A percentile compares a stretch with the other conserved stretches of the same genome.
phyloP scores from a whole-genome alignment of 805 yeast genomes.

The Starmerella asiatica region DNA sequence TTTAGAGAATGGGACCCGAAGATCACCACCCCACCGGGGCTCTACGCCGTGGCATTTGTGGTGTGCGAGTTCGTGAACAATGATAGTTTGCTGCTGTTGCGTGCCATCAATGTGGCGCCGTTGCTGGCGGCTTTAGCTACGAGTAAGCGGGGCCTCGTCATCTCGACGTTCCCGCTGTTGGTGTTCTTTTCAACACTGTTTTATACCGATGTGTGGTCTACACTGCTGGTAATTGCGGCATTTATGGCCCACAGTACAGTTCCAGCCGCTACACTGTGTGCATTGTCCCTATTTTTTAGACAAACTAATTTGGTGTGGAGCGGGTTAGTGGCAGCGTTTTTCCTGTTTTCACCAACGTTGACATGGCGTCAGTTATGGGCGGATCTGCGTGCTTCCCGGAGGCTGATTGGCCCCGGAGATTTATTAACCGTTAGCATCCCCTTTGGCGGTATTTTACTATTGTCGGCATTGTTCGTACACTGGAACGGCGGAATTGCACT shows the following conservation, averaged over 20 bases:
- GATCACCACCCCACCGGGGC: slow-evolving; percentile 94
- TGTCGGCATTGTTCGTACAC: slow-evolving; percentile 46
- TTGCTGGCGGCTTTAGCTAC: slow-evolving; percentile 6
- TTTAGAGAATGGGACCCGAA: slow-evolving; percentile 70
- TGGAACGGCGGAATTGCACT: slow-evolving; percentile 74
- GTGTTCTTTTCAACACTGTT: slow-evolving; percentile 61
- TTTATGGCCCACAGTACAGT: slow-evolving; percentile 23
- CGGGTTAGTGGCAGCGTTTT: slow-evolving; percentile 34
- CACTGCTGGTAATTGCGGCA: slow-evolving; percentile 49
- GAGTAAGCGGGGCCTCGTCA: slow-evolving; percentile 19
- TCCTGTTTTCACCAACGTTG: not conserved
- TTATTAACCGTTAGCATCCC: slow-evolving; percentile 2
- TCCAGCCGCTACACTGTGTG: slow-evolving; percentile 43
- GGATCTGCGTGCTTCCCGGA: not conserved
- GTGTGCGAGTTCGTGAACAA: slow-evolving; percentile 16
- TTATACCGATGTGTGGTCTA: slow-evolving; percentile 91
- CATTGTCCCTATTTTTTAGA: slow-evolving; percentile 57
- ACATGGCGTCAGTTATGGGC: not conserved
- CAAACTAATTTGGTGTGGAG: slow-evolving; percentile 91
- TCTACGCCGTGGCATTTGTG: slow-evolving; percentile 36
- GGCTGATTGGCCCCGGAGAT: not conserved
- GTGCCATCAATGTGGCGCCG: slow-evolving; percentile 45
- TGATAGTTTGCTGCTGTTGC: slow-evolving; percentile 27
- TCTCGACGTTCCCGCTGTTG: slow-evolving; percentile 54
- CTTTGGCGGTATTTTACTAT: slow-evolving; percentile 26